Base-by-base conservation (phyloP, 768 basidiomycete genomes). In the Lactifluus piperatus region DNA sequence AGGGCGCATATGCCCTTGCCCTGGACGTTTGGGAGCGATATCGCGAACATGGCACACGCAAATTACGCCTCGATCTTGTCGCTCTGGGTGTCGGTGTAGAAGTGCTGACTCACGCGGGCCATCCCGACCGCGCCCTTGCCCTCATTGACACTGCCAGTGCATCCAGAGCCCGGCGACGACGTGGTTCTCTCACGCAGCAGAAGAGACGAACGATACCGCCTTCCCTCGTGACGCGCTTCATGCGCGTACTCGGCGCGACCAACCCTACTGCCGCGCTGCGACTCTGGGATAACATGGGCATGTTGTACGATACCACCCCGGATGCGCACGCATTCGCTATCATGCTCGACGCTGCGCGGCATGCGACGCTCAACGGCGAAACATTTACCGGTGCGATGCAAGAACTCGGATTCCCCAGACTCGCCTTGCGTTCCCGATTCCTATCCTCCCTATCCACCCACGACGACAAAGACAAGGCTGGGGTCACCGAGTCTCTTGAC, bases 261-360 rank as follows among this genome's bases (percentile, higher is more conserved):
- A 71, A 75, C 30, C 79, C 85, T 0, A 86, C 88, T 63, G 71
- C 78, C 7, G 77, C 85, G 4, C 84, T 88, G 68, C 71, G 72
- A 44, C 65, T 91, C 1, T 92, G 87, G 85, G 82, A 85, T n/a
- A 71, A 81, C 26, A 80, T 89, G 71, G 72, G 73, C 4, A 65
- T 70, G 0, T 68, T 91, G 3, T 93, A 86, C 68, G 76, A 74
- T 5, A 72, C 84, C 0, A 68, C 72, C 3, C 85, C 84, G 0
- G 79, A 86, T 47, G 68, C 75, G 18, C 68, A 71, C 51, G 81
- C 85, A 30, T 77, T 92, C 53, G 74, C 76, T 45, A 73, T 84
- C 54, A 66, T 92, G 11, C 75, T 91, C 49, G 77, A 82, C 53
- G 74, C 82, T 1, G 83, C 85, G 1, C 74, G 83, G 3, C 72